Base-by-base conservation (phyloP, 2,329 filamentous ascomycete species). In the Verruconis gallopava region DNA sequence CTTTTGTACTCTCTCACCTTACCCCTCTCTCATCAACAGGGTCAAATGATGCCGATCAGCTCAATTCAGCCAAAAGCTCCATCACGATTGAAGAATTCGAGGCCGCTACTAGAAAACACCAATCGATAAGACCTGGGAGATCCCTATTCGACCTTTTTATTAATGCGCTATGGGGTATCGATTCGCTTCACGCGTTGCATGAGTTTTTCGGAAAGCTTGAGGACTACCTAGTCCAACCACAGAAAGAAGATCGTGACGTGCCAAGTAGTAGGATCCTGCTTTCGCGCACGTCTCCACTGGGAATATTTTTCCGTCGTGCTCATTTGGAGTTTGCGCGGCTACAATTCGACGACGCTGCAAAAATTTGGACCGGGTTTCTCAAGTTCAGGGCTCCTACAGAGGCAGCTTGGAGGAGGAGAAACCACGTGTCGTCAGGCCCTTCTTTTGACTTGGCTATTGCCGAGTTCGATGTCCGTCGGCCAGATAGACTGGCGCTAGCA, bases 101-200 rank as follows among this genome's bases (percentile, higher is more conserved):
- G 50, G 53, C 64, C 47, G n/a, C 33, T 11, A 28, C 35, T 12
- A 30, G 17, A 19, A 13, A 18, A 2, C 59, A 63, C 43, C 52
- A 61, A 11, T 73, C 71, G 1, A 67, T 60, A 5, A 63, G 85
- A 44, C 81, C 85, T 0, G 85, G 85, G 2, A 73, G 82, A 37
- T 80, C 74, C n/a, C 63, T 95, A n/a, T 91, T 88, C 77, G 86
- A 96, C 14, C 25, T 41, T 12, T 84, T 95, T 44, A 70, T 96
- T 11, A 73, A 75, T 43, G 80, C 78, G 48, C 65, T 96, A 18
- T 96, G 91, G 89, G 70, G 72, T 13, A 75, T 96, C 49, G 77
- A 88, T 54, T 89, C 81, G 15, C 72, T 93, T 9, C 76, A 96
- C 61, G 75, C 78, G 0, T 63, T 96, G n/a, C 77, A 88, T 53